Base-by-base conservation (phyloP, 768 basidiomycete species). In the Boletales sp. region DNA sequence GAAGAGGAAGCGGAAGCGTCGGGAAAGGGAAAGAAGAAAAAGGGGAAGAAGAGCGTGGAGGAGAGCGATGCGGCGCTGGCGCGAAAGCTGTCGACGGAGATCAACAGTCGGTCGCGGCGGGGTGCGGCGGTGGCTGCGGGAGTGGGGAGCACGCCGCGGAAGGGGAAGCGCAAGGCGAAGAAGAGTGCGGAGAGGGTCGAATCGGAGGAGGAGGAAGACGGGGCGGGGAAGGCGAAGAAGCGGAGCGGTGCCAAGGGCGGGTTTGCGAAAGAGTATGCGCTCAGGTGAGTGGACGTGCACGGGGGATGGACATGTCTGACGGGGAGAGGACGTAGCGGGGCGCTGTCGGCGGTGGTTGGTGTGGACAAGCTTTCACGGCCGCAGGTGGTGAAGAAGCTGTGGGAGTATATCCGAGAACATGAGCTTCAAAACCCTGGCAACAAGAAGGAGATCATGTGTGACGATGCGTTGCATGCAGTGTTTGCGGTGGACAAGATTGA, bases 311-410 rank as follows among this genome's bases (percentile, higher is more conserved):
- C 53, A 45, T 50, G n/a, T 37, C 43, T 19, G 32, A 27, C 38
- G 49, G 47, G 52, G 42, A 45, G 49, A 51, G 45, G 17, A 31
- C 40, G 30, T 30, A 94, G 93, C 58, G 83, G 77, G 56, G 83
- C 90, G 15, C 71, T 97, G 21, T 81, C 88, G 2, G 78, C 78
- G 12, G 70, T 97, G 21, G 67, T 91, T n/a, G 74, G 81, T 18
- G 73, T 76, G 35, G 79, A 83, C 19, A 81, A 78, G 59, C 69
- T 94, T 42, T 90, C 92, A 37, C 83, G 94, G 24, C 90, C 91
- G 5, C 90, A 94, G 63, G 87, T 90, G 37, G 94, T 97, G 41
- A 95, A 95, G 66, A 82, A 81, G 48, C 71, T 97, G 11, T 97
- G 94, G 94, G 81, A 79, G 12, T 86, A 95, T 66, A 94, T 97